Conservation (phyloP, 176 grass and related monocot genomes). For the Puya raimondii region DNA sequence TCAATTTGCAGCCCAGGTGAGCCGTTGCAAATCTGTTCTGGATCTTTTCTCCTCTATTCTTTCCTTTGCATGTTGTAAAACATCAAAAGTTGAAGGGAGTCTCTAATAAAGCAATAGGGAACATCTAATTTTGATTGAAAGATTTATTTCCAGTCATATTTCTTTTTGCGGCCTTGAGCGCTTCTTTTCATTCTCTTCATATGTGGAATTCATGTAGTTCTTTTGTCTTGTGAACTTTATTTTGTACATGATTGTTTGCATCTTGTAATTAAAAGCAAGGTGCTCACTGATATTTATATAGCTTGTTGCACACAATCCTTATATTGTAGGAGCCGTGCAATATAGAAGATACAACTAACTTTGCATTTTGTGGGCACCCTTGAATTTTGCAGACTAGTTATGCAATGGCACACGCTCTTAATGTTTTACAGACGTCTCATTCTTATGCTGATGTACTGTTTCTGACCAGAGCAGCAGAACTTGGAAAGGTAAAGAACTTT, state of each 20-base stretch:
- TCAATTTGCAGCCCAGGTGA: constrained; percentile 75
- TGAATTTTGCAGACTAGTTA: constrained; percentile 55
- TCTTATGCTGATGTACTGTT: constrained; percentile 85
- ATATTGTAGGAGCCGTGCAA: not conserved
- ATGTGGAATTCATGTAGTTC: too few relatives aligned
- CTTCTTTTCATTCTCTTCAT: too few relatives aligned
- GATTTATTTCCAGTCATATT: too few relatives aligned
- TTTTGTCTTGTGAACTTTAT: too few relatives aligned
- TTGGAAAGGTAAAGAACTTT: constrained; percentile 51
- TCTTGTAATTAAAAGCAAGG: too few relatives aligned
- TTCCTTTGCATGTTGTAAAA: not conserved
- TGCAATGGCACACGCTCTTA: constrained; percentile 69
- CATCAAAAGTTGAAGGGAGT: not conserved
- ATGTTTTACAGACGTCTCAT: constrained; percentile 69
- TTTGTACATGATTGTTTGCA: too few relatives aligned
- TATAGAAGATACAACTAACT: not conserved
- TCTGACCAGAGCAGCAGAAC: constrained; percentile 47
- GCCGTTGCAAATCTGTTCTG: not conserved
- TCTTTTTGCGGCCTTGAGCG: too few relatives aligned
- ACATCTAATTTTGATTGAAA: too few relatives aligned
- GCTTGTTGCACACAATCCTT: too few relatives aligned
- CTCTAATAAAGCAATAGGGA: not conserved
- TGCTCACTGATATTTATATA: too few relatives aligned
- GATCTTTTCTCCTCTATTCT: not conserved
- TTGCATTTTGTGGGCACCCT: not conserved